Evolutionary conservation across 1,284 basidiomycete genomes (phyloP).

Genomic region (Paramarasmius palmivorus): DNA sequence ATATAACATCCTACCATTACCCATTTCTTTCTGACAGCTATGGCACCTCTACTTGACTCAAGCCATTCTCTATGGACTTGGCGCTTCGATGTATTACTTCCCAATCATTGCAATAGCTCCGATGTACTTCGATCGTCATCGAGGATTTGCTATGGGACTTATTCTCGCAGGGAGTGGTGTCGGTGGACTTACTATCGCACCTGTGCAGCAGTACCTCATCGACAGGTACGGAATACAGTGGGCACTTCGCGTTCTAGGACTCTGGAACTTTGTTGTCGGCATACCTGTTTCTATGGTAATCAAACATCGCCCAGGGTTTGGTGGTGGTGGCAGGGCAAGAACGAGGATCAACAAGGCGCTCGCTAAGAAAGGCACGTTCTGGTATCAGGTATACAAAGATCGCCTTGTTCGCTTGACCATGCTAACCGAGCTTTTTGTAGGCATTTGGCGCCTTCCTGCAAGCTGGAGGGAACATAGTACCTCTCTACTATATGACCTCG

Average conservation of each 20-base stretch:
- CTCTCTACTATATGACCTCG: constrained; percentile 42
- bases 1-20: neutral
- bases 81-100: constrained; percentile 46
- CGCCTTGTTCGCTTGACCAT: neutral
- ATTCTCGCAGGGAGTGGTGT: constrained; percentile 42
- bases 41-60: constrained; percentile 48
- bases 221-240: constrained; percentile 34
- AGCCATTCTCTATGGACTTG: constrained; percentile 42
- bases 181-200: constrained; percentile 45
- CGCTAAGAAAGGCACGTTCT: constrained; percentile 40
- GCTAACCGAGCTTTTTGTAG: constrained; percentile 20
- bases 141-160: constrained; percentile 46
- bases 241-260: constrained; percentile 38
- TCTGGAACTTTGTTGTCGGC: constrained; percentile 40
- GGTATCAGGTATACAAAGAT: constrained; percentile 39
- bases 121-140: constrained; percentile 43
- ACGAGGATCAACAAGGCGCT: constrained; percentile 32
- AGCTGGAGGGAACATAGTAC: constrained; percentile 46
- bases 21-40: constrained; percentile 26
- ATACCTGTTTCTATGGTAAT: constrained; percentile 38
- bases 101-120: constrained; percentile 43
- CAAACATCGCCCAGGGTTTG: constrained; percentile 23
- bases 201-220: constrained; percentile 38
- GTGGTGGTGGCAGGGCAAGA: constrained; percentile 19
- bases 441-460: constrained; percentile 43